A percentile compares a stretch with the other conserved stretches of the same genome.
Conservation (phyloP, 176 grass and related monocot genomes). For the maize (Zea mays) region Zm-B73-REFERENCE-NAM-5.0 NC_050098.1:156000001-156000500, state of each 20-base stretch:
- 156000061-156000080: no score
- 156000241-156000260: no score
- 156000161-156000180: background rate
- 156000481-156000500: slow-evolving; percentile 4
- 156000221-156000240: background rate
- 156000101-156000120: no score
- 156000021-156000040: no score
- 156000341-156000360: slow-evolving; percentile 30
- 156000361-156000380: slow-evolving; percentile 28
- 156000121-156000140: no score
- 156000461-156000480: background rate
- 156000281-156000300: no score
- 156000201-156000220: background rate
- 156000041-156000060: no score
- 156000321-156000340: slow-evolving; percentile 45
- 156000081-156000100: no score
- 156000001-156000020: no score
- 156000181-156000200: background rate
- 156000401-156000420: slow-evolving; percentile 37
- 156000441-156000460: slow-evolving; percentile 30
- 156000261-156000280: no score
- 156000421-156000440: slow-evolving; percentile 45
- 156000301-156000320: no score
- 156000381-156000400: slow-evolving; percentile 29
- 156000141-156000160: background rate